Evolutionary conservation across 164 flowering plant genomes (phyloP), one percentile per base, ranked within the genome.

Genomic region (Euptelea pleiosperma): DNA sequence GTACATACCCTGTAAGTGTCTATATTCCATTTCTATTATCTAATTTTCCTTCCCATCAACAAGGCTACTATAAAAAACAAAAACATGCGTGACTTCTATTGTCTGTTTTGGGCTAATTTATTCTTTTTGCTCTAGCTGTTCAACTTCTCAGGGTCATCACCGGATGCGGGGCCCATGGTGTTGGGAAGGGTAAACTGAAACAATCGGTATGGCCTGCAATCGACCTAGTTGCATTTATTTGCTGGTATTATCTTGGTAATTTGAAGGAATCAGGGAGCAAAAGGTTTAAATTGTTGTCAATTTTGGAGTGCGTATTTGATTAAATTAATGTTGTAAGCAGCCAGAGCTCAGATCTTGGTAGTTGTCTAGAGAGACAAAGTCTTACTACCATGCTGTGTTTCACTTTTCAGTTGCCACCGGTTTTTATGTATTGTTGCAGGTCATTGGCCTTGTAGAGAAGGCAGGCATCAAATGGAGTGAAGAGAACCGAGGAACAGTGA

Each of bases 151-250:
- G 83, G 73, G 90, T 89, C 50, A 88, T 91, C 44, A 91, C 98
- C 45, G 98, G 98, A 64, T 83, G 85, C 66, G 98, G 98, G 40
- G 53, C 78, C 11, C 86, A 81, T 65, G 91, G 92, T 52, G 42
- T 76, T 16, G 94, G 92, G 26, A 85, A 73, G 72, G 82, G 91
- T 33, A 83, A 76, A 70, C 62, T 91, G 54, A 91, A 91, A 64
- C 76, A 79, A 61, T 79, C 96, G 80, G 98, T 91, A 82, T 48
- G 83, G 25, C 14, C 46, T 65, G 50, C 31, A 25, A 6, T 16
- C 11, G 10, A 25, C 34, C 21, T 15, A 18, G 31, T 45, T 25
- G 34, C 41, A 33, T 37, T 6, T 34, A 30, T 50, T 51, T 40
- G 34, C 28, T 25, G 28, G 11, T 47, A 19, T 9, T 55, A 34